Base-by-base conservation (phyloP, 139 green algal genomes). In the Ettlia oleoabundans region DNA sequence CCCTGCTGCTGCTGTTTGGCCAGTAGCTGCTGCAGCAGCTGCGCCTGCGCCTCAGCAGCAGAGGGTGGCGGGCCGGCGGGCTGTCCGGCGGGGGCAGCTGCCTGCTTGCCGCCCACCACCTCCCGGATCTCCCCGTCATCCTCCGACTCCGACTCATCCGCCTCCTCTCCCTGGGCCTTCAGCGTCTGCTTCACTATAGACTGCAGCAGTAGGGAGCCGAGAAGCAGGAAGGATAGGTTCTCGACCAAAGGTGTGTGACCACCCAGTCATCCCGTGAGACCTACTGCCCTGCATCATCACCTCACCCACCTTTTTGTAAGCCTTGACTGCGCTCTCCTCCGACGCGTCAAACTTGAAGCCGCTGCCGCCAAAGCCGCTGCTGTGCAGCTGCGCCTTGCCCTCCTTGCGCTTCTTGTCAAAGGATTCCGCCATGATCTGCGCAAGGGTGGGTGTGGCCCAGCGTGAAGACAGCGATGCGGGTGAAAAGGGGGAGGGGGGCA, bases 341-440 rank as follows among this genome's bases (percentile, higher is more conserved):
- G 85, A 76, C n/a, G 88, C 77, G 87, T 98, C 88, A 78, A 99
- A 99, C 88, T 98, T 98, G 91, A 98, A 99, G 41, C 97, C 97
- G 32, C 80, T 92, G 64, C 97, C 97, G 63, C 97, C 97, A 82
- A 94, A 99, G 28, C 96, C 96, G 58, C 82, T 94, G 61, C 92
- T 91, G 65, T 98, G 94, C 30, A 78, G 92, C 65, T 93, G 75
- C 24, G 90, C 95, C 47, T 91, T 75, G 2, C 95, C 96, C 32
- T 90, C 86, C 84, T 96, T 96, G 68, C 90, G 81, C 90, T 98
- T 98, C 30, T 63, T 82, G 43, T 85, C 70, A 83, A 98, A 98
- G 0, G 35, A 51, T 4, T 98, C 92, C 0, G 94, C 92, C 81
- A 99, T 85, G 5, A 76, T 84, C 86, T 79, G 72, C 21, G 2